Percentiles rank a stretch among this genome's conserved stretches.
Conservation (phyloP, 2,329 filamentous ascomycete species). For the Exophiala sp. region DNA sequence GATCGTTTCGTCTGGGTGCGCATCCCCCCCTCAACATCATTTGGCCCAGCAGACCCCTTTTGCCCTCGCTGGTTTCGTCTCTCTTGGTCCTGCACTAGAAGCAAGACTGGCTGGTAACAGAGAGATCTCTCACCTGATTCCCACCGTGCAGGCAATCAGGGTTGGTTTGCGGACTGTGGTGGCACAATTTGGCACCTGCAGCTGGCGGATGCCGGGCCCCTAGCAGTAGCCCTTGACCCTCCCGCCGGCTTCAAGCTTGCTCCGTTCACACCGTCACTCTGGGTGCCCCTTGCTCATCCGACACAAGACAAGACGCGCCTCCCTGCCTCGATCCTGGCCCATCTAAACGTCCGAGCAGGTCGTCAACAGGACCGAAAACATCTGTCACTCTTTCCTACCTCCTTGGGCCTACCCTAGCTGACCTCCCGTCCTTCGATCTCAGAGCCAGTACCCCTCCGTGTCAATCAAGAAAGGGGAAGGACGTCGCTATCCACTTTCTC, state of each 20-base stretch:
- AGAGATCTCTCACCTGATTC: neutral
- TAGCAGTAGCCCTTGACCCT: neutral
- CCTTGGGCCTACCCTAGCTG: neutral
- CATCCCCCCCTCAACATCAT: too few relatives aligned
- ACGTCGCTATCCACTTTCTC: constrained; percentile 24
- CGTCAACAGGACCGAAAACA: constrained; percentile 24
- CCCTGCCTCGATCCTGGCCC: constrained; percentile 12
- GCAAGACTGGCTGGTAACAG: neutral
- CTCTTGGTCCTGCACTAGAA: neutral
- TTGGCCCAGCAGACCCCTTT: neutral
- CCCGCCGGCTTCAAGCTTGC: neutral
- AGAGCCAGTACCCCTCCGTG: constrained; percentile 10
- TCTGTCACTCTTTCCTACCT: constrained; percentile 19
- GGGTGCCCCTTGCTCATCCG: constrained; percentile 15
- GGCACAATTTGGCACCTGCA: neutral
- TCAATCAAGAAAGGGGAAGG: constrained; percentile 23
- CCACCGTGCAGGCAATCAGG: neutral
- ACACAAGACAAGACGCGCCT: constrained; percentile 20
- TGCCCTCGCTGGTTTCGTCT: neutral
- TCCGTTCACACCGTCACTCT: constrained; percentile 7
- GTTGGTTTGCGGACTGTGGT: neutral
- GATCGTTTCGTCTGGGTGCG: neutral
- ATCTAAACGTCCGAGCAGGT: constrained; percentile 24
- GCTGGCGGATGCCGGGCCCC: neutral
- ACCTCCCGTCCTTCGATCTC: constrained; percentile 11